These are phyloP conservation scores for Oxyria digyna DNA, from an alignment of 148 eudicot species.

Conservation along the genomic window DNA sequence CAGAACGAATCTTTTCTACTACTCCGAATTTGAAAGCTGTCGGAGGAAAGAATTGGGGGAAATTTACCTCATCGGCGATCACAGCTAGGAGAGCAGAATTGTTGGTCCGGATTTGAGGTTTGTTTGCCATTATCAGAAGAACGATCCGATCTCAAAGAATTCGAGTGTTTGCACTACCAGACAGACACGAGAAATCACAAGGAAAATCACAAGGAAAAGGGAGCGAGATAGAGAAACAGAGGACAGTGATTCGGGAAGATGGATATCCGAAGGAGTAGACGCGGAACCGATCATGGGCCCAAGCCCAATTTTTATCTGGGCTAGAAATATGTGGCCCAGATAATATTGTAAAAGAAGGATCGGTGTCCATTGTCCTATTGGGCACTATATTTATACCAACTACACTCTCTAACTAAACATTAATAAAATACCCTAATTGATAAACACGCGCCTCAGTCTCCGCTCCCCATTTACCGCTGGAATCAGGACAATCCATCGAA, in stretches of 20 bases:
- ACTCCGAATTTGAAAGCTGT: not conserved
- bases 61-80: conserved; percentile 9
- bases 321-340: not conserved
- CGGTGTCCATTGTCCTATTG: too few relatives aligned
- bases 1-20: not conserved
- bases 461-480: too few relatives aligned
- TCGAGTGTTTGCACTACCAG: not conserved
- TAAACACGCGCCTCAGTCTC: too few relatives aligned
- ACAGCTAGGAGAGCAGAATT: conserved; percentile 6
- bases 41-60: not conserved
- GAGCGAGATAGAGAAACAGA: not conserved
- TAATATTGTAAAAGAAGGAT: not conserved
- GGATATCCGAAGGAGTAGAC: not conserved
- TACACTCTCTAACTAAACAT: too few relatives aligned
- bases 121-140: conserved; percentile 2
- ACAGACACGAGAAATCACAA: not conserved
- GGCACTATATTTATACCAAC: too few relatives aligned
- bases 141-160: not conserved
- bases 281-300: not conserved
- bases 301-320: not conserved
- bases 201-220: not conserved
- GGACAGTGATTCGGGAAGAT: not conserved
- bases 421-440: too few relatives aligned
- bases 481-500: too few relatives aligned
- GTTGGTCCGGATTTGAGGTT: conserved; percentile 6